Base-by-base conservation (phyloP, 805 yeast genomes). In the Hagleromyces aurorensis region DNA sequence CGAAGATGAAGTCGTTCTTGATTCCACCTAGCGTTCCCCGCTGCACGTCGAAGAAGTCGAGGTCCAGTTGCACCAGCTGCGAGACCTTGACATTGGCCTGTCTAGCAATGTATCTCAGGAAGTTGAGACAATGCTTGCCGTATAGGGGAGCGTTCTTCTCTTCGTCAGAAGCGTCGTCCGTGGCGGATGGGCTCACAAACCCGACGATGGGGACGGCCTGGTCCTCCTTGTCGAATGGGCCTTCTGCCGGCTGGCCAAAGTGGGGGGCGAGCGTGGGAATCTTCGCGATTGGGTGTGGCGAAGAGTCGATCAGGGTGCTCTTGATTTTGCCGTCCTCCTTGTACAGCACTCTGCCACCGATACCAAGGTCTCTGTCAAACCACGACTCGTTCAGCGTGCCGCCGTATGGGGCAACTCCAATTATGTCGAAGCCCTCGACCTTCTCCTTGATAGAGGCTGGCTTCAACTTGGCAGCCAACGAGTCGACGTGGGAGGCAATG, bases 181-280 rank as follows among this genome's bases (percentile, higher is more conserved):
- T 40, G 3, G 39, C 44, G n/a, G 44, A 58, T 2, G 40, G 35
- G 12, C 56, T 51, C 20, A 52, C 53, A 42, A 65, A 78, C 0
- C 86, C 94, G 30, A 79, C 62, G 9, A 85, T 73, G 1, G 95
- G 95, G 12, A 82, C 81, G 29, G 80, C 75, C 48, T 77, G 74
- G 16, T 80, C 78, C 53, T 84, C 94, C 32, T 61, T 63, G 59
- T 85, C 82, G 60, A 78, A 81, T 5, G 87, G 87, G 6, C 78
- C 78, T 14, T 57, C 48, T 2, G 85, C 67, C 5, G 76, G 76
- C 2, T 64, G 61, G 26, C 94, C 94, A 53, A 84, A 85, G 60
- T 84, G 94, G 3, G 87, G 87, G 5, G 94, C 94, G 49, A 85
- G 64, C 2, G 89, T 70, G 4, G 94, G 93, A 31, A 84, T 79